Conservation (phyloP, 2,329 filamentous ascomycete genomes). For the Fusarium mundagurra region DNA sequence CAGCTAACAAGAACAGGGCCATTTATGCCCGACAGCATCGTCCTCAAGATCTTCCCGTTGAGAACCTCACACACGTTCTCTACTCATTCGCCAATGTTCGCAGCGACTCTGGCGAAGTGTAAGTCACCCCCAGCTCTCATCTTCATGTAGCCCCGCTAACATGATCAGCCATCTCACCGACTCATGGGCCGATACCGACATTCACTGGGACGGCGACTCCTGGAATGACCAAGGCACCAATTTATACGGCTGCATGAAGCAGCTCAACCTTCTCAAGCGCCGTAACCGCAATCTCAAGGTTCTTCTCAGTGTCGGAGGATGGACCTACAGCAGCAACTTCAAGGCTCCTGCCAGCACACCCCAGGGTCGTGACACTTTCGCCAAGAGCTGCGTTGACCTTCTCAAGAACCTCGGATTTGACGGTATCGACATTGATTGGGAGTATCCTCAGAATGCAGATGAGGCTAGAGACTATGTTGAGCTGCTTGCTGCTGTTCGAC, state of each 20-base stretch:
- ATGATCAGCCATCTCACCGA: constrained; percentile 64
- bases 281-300: constrained; percentile 85
- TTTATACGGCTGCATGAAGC: constrained; percentile 88
- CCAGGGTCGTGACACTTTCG: constrained; percentile 76
- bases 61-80: constrained; percentile 87
- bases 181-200: constrained; percentile 75
- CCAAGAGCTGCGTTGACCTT: constrained; percentile 75
- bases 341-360: constrained; percentile 76
- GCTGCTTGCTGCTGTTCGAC: constrained; percentile 66
- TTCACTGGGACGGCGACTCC: constrained; percentile 74
- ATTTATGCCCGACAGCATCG: constrained; percentile 87
- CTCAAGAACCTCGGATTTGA: constrained; percentile 85
- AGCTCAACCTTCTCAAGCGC: constrained; percentile 85
- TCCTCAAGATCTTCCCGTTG: constrained; percentile 83
- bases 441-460: constrained; percentile 65
- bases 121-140: constrained; percentile 29
- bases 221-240: constrained; percentile 81
- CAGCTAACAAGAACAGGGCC: constrained; percentile 59
- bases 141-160: background rate
- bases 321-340: constrained; percentile 92
- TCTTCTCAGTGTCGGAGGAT: constrained; percentile 88
- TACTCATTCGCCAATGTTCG: constrained; percentile 92
- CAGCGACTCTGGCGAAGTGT: constrained; percentile 83
- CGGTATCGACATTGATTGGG: constrained; percentile 75
- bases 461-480: constrained; percentile 69